Base-by-base conservation (phyloP, 108 stramenopile species). In the Asterionellopsis glacialis region DNA sequence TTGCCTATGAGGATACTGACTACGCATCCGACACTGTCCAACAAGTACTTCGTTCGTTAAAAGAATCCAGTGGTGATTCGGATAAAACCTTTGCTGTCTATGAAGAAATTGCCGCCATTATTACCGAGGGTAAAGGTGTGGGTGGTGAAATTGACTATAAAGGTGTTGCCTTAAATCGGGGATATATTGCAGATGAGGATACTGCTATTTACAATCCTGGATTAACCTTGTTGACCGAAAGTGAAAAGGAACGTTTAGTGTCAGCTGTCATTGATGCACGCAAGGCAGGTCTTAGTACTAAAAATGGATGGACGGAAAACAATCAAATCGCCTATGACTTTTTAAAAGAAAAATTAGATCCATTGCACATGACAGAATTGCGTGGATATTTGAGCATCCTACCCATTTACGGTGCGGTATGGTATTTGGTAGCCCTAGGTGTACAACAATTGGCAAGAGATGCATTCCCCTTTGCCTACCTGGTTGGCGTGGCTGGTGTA, bases 201-300 rank as follows among this genome's bases (percentile, higher is more conserved):
- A 88, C 86, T 2, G 73, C 83, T 53, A 86, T 91, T 49, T 91
- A 91, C 83, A 91, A 91, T 73, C 90, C 90, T 5, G 90, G 87
- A 3, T 51, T 91, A 28, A 75, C 84, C 0, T 71, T 91, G 13
- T 56, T 91, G 11, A 88, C 87, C 13, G 80, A 74, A 62, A 65
- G 70, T 7, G 90, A 91, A 65, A 91, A 91, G 66, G 80, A 84
- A 60, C 77, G 82, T 0, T 55, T 91, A 53, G 75, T 86, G 11
- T 68, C 72, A 28, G 82, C 80, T 14, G 60, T 88, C 11, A 64
- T 88, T 27, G 48, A 77, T 10, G 72, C 79, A 33, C 72, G 84
- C 3, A 79, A 80, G 59, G 72, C 42, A 12, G 77, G 78, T 1
- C 48, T 87, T 5, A 45, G 61, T 19, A 11, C 55, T 6, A 63